A percentile compares a stretch with the other conserved stretches of the same genome.
Conservation (phyloP, 2,329 filamentous ascomycete genomes). For the Fusarium setosum region DNA sequence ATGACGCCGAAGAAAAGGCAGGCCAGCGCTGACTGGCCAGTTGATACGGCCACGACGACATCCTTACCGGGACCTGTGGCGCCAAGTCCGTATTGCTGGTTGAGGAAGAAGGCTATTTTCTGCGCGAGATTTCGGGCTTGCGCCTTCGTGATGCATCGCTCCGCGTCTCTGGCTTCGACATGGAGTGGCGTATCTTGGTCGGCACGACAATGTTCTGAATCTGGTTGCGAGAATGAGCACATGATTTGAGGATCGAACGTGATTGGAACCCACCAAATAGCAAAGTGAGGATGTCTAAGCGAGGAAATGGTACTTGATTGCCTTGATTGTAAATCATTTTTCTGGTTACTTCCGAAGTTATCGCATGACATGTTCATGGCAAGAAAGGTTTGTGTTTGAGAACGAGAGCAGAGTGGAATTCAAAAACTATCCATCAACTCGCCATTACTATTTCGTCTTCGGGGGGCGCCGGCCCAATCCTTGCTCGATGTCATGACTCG, state of each 20-base stretch:
- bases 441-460: neutral
- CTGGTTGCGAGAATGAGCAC: constrained; percentile 38
- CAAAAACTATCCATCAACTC: neutral
- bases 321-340: constrained; percentile 52
- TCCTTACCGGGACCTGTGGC: constrained; percentile 59
- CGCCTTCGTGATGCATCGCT: constrained; percentile 64
- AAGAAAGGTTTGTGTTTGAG: neutral
- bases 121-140: constrained; percentile 60
- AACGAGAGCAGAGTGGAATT: neutral
- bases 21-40: constrained; percentile 66
- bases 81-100: constrained; percentile 64
- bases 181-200: constrained; percentile 65
- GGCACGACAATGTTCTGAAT: constrained; percentile 47
- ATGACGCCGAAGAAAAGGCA: constrained; percentile 67
- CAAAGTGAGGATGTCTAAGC: constrained; percentile 55
- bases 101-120: constrained; percentile 66
- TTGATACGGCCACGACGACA: constrained; percentile 66
- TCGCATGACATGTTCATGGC: neutral
- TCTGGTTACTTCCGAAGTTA: neutral
- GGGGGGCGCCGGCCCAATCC: neutral
- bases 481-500: neutral
- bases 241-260: neutral
- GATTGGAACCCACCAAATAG: constrained; percentile 52
- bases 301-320: constrained; percentile 48
- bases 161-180: constrained; percentile 66